Evolutionary conservation across 495 filamentous ascomycete genomes (phyloP).

Genomic region (Cladorrhinum samala): DNA sequence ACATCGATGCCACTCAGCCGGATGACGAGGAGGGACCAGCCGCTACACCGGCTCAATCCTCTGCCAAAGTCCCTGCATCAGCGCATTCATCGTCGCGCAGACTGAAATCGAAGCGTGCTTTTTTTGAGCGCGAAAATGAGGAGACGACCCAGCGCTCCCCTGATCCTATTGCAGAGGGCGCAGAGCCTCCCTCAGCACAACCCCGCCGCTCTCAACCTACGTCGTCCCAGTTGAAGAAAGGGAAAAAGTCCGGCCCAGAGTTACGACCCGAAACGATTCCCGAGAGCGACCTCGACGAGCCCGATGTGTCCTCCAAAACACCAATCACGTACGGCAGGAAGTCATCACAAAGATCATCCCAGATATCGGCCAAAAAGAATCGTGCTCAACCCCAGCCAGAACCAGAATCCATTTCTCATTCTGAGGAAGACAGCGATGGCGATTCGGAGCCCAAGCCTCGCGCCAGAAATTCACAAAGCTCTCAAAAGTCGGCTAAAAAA

Average conservation of each 20-base stretch:
- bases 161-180: background rate
- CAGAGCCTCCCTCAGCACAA: background rate
- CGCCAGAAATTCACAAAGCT: too few species aligned
- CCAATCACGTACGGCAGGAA: background rate
- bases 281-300: background rate
- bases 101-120: background rate
- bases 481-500: too few species aligned
- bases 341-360: background rate
- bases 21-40: background rate
- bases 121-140: background rate
- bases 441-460: too few species aligned
- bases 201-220: background rate
- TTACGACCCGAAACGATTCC: background rate
- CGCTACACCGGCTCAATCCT: background rate
- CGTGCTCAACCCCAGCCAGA: background rate
- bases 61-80: background rate
- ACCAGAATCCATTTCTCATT: too few species aligned
- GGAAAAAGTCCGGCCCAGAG: background rate
- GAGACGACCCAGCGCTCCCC: background rate
- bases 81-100: background rate
- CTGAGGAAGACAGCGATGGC: background rate
- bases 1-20: too few species aligned
- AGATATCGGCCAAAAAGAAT: background rate
- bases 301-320: background rate
- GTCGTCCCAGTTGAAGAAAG: background rate